These are phyloP conservation scores for Eimeria sp. DNA, from an alignment of 169 alveolate species.

Conservation along the genomic window DNA sequence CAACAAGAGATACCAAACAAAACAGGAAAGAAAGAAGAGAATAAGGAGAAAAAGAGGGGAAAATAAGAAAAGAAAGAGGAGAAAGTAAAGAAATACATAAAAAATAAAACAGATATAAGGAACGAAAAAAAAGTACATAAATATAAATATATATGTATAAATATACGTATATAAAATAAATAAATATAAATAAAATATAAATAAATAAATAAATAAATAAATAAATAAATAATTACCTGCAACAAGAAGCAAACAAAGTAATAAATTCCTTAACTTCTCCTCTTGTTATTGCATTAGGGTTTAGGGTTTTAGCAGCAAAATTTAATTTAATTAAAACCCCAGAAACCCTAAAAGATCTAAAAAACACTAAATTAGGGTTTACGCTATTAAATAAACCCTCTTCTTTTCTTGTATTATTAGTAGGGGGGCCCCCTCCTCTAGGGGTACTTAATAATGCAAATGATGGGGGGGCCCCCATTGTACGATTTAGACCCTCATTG, in stretches of 20 bases:
- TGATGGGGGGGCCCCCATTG: neutral
- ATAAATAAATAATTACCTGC: neutral
- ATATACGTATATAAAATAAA: too few relatives aligned
- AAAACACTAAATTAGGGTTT: neutral
- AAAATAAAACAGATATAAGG: too few relatives aligned
- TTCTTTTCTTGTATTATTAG: neutral
- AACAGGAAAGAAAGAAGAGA: too few relatives aligned
- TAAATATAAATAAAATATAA: neutral
- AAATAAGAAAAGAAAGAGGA: too few relatives aligned
- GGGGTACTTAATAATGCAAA: slow-evolving; percentile 9
- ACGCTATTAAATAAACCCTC: neutral
- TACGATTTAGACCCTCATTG: neutral
- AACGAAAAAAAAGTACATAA: too few relatives aligned
- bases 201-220: neutral
- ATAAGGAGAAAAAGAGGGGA: too few relatives aligned
- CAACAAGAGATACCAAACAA: too few relatives aligned
- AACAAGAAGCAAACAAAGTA: slow-evolving; percentile 33
- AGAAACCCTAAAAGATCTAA: neutral
- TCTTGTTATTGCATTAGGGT: neutral
- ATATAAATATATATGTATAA: too few relatives aligned
- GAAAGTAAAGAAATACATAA: too few relatives aligned
- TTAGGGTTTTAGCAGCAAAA: slow-evolving; percentile 17
- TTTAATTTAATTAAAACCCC: slow-evolving; percentile 3
- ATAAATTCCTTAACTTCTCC: neutral
- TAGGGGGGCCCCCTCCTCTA: neutral